phyloP scores from a whole-genome alignment of 257 asterid genomes.

The Ligustrum vulgare region DNA sequence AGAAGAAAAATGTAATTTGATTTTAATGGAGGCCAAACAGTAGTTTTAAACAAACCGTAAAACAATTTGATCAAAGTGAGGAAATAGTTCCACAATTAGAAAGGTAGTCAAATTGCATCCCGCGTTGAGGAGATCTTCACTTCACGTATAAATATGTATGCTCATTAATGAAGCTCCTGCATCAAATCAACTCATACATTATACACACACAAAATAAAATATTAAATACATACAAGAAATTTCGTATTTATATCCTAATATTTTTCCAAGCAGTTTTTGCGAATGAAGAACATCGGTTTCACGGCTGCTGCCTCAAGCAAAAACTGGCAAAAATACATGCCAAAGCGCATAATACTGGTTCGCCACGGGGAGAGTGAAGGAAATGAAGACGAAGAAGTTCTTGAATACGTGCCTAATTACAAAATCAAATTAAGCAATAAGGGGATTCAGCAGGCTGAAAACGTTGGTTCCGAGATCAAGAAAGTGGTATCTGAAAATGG shows the following conservation, averaged over 20 bases:
- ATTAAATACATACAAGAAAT: too few species aligned
- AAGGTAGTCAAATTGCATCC: not conserved
- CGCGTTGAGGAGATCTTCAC: not conserved
- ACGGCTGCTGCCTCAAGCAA: too few species aligned
- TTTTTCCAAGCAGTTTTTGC: not conserved
- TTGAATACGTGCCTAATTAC: constrained; percentile 39
- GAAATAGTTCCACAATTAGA: not conserved
- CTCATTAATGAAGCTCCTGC: not conserved
- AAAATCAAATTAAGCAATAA: constrained; percentile 40
- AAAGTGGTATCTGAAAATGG: constrained; percentile 31
- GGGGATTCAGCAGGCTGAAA: constrained; percentile 36
- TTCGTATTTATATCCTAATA: not conserved
- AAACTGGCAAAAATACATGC: constrained; percentile 16
- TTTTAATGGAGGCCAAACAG: too few species aligned
- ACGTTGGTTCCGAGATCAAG: constrained; percentile 22
- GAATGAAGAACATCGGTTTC: not conserved
- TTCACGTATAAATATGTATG: not conserved
- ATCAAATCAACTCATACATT: not conserved
- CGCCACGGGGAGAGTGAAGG: constrained; percentile 52
- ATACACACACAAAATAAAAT: too few species aligned
- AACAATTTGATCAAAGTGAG: not conserved
- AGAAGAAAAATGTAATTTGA: too few species aligned
- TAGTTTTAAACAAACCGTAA: not conserved
- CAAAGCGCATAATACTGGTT: constrained; percentile 50
- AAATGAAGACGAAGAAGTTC: constrained; percentile 34